A percentile compares a stretch with the other conserved stretches of the same genome.
Conservation (phyloP, 75 land plant species). For the Picea glauca region DNA sequence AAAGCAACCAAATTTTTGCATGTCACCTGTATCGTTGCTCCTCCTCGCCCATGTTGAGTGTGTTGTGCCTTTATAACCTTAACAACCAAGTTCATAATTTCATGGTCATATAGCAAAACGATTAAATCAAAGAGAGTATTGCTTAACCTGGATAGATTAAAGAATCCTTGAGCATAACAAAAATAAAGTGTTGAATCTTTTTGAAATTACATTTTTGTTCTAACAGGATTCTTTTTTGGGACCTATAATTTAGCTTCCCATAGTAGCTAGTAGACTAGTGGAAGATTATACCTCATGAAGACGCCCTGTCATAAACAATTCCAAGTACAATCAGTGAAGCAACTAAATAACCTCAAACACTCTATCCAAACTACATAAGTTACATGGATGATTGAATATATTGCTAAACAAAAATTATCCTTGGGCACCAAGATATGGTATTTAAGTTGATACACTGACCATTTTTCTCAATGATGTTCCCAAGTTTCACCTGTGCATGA, state of each 20-base stretch:
- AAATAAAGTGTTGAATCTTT: neutral
- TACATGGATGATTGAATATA: neutral
- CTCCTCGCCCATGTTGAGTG: constrained; percentile 75
- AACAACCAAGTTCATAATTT: neutral
- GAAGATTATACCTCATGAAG: constrained; percentile 34
- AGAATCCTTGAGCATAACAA: neutral
- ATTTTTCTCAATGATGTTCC: constrained; percentile 41
- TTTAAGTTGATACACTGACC: constrained; percentile 13
- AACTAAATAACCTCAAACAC: neutral
- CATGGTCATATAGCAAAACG: neutral
- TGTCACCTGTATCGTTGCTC: constrained; percentile 70
- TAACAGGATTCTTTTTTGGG: neutral
- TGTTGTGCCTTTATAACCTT: constrained; percentile 78
- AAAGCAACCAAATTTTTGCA: neutral
- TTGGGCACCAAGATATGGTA: neutral
- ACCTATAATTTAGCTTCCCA: neutral
- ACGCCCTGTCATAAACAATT: constrained; percentile 19
- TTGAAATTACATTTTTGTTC: neutral
- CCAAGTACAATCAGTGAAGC: neutral
- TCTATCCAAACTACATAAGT: neutral
- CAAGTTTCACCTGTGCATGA: constrained; percentile 32
- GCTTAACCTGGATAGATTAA: neutral
- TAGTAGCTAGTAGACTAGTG: neutral
- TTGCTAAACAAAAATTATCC: neutral
- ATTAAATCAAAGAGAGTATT: neutral